Percentiles rank a stretch among this genome's conserved stretches.
Evolutionary conservation across 305 asterid genomes (phyloP).

Genomic region (Fraxinus albicans): DNA sequence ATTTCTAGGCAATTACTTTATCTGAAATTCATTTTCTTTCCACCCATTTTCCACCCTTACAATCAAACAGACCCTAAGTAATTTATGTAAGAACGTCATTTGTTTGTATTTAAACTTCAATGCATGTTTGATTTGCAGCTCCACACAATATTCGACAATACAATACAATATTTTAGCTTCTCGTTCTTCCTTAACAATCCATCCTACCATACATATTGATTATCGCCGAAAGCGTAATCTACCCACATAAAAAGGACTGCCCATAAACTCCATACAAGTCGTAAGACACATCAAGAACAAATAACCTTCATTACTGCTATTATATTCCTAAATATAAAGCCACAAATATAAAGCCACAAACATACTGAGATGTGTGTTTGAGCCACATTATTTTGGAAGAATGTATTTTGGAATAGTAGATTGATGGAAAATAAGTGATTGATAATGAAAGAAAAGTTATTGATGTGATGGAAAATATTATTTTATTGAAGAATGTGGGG

Average conservation of each 20-base stretch:
- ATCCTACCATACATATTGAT: constrained; percentile 1
- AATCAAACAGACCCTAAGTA: neutral
- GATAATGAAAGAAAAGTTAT: too few relatives aligned
- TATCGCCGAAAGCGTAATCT: constrained; percentile 16
- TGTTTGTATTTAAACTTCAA: neutral
- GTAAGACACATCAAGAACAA: neutral
- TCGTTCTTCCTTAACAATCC: neutral
- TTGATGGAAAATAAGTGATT: too few relatives aligned
- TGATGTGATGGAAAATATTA: too few relatives aligned
- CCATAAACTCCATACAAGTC: constrained; percentile 20
- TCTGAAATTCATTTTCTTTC: too few relatives aligned
- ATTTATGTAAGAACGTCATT: neutral
- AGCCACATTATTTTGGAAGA: too few relatives aligned
- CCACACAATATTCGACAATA: neutral
- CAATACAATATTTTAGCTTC: neutral
- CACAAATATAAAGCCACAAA: constrained; percentile 5
- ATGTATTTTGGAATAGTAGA: too few relatives aligned
- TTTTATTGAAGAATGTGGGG: too few relatives aligned
- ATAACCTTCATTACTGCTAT: constrained; percentile 1
- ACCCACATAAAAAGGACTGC: neutral
- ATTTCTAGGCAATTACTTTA: too few relatives aligned
- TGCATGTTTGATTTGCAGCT: neutral
- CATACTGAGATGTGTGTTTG: neutral
- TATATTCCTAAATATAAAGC: neutral
- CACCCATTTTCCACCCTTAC: too few relatives aligned